These are phyloP conservation scores for Fraxinus nigra DNA, from an alignment of 305 asterid species.

Conservation along the genomic window DNA sequence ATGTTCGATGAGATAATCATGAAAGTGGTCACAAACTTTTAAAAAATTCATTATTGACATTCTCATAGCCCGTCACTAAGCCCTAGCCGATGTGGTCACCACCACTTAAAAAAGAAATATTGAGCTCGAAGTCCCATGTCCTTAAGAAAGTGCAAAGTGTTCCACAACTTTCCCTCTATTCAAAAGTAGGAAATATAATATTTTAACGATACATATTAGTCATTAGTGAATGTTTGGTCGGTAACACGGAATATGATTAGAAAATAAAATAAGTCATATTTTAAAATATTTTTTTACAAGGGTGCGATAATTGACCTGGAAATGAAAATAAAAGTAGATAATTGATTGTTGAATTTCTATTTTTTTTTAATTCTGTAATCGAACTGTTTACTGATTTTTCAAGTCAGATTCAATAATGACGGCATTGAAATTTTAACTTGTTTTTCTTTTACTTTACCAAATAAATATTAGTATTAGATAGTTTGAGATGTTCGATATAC, in stretches of 20 bases:
- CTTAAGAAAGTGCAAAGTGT: neutral
- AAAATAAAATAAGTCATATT: too few species aligned
- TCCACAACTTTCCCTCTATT: neutral
- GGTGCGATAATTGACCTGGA: too few species aligned
- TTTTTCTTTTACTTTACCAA: neutral
- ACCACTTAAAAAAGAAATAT: neutral
- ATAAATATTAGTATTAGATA: too few species aligned
- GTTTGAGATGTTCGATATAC: neutral
- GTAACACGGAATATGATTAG: too few species aligned
- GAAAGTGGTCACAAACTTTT: too few species aligned
- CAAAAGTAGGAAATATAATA: neutral
- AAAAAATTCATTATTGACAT: neutral
- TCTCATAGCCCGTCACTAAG: neutral
- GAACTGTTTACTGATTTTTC: too few species aligned
- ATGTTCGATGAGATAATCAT: too few species aligned
- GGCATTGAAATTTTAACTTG: neutral
- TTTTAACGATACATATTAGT: too few species aligned
- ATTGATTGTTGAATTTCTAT: neutral
- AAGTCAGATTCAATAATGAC: neutral
- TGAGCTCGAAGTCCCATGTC: neutral
- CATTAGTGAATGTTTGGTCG: neutral
- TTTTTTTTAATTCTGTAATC: too few species aligned
- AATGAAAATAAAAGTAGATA: too few species aligned
- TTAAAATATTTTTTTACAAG: too few species aligned
- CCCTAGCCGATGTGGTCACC: neutral